Evolutionary conservation across 164 flowering plant genomes (phyloP).

Genomic region (Nelumbo lutea): DNA sequence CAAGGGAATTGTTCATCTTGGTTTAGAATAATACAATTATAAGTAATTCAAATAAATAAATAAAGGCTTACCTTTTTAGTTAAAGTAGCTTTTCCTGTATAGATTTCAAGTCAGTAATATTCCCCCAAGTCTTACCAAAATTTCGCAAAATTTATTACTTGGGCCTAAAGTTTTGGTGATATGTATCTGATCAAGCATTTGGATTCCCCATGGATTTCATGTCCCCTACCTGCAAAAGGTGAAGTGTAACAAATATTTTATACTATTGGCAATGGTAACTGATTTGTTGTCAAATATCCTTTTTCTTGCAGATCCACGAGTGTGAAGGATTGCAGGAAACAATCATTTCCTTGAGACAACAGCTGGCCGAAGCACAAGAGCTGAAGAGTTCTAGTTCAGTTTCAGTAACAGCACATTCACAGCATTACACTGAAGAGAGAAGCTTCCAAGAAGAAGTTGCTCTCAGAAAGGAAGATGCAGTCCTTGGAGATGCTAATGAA

Average conservation of each 20-base stretch:
- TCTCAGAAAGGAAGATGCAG: constrained; percentile 16
- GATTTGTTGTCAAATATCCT: constrained; percentile 7
- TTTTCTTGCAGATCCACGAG: constrained; percentile 50
- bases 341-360: constrained; percentile 56
- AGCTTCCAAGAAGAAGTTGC: constrained; percentile 20
- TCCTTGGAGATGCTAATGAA: constrained; percentile 25
- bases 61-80: no score
- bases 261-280: background rate
- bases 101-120: no score
- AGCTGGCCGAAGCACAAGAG: constrained; percentile 57
- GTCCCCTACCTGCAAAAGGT: no score
- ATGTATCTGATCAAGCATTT: background rate
- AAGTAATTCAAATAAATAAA: no score
- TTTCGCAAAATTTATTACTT: no score
- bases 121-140: no score
- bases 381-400: constrained; percentile 26
- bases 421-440: constrained; percentile 23
- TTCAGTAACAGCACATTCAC: constrained; percentile 16
- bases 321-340: constrained; percentile 69
- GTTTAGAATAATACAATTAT: no score
- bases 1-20: no score
- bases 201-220: no score
- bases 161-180: no score
- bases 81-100: no score
- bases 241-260: no score